phyloP scores from a whole-genome alignment of 192 early-diverging fungal genomes.

The Linderina pennispora region DNA sequence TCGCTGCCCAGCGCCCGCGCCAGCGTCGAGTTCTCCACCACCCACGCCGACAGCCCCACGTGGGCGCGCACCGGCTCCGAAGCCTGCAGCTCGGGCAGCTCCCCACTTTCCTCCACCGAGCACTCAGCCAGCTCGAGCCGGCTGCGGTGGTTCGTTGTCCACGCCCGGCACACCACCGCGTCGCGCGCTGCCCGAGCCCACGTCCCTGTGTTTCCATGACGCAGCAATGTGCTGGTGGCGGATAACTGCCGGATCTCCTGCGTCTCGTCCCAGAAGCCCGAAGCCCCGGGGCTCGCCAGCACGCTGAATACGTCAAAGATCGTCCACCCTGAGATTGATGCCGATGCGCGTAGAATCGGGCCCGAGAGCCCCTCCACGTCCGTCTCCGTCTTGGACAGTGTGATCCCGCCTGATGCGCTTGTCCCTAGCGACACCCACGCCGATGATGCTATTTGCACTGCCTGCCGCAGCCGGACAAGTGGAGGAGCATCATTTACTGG shows the following conservation, averaged over 20 bases:
- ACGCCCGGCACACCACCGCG: conserved; percentile 25
- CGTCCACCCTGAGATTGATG: conserved; percentile 32
- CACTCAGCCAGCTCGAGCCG: conserved; percentile 39
- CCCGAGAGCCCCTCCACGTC: background rate
- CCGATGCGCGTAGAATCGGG: conserved; percentile 20
- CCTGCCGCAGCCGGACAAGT: conserved; percentile 14
- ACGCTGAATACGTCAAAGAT: conserved; percentile 33
- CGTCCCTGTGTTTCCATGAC: conserved; percentile 5
- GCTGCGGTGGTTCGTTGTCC: conserved; percentile 19
- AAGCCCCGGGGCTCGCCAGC: background rate
- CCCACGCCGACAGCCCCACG: conserved; percentile 31
- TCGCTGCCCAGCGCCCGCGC: background rate
- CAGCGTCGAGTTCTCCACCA: conserved; percentile 21
- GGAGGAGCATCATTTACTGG: too few relatives aligned
- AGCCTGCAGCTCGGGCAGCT: background rate
- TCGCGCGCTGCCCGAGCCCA: conserved; percentile 32
- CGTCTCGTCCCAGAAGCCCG: conserved; percentile 19
- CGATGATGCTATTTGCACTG: background rate
- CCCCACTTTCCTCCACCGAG: conserved; percentile 6
- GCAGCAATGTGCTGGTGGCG: conserved; percentile 2
- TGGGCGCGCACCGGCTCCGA: conserved; percentile 9
- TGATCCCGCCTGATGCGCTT: conserved; percentile 6
- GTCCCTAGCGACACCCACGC: conserved; percentile 18
- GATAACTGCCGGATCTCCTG: conserved; percentile 6
- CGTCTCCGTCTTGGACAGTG: conserved; percentile 2